These are phyloP conservation scores for Eucalyptus regnans DNA, from an alignment of 345 rosid species.

Conservation along the genomic window DNA sequence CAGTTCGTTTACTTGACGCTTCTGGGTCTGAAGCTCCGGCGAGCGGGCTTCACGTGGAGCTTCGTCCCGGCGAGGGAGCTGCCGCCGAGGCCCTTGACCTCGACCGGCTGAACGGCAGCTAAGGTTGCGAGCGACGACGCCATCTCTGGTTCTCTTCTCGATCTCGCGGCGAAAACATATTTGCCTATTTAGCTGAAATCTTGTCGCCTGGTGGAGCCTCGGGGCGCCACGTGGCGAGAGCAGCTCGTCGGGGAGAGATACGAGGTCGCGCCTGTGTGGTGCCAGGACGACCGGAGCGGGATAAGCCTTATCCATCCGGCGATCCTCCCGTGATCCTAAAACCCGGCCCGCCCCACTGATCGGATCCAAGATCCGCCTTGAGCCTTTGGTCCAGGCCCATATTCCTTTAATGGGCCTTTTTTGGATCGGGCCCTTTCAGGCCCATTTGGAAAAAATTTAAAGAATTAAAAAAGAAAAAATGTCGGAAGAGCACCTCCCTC, in stretches of 20 bases:
- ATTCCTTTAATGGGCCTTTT: background rate
- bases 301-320: constrained; percentile 53
- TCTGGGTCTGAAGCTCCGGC: constrained; percentile 46
- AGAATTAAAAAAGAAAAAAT: background rate
- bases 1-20: constrained; percentile 22
- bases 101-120: constrained; percentile 54
- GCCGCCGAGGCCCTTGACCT: constrained; percentile 70
- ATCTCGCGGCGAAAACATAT: background rate
- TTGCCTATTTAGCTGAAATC: constrained; percentile 13
- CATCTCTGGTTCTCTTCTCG: constrained; percentile 21
- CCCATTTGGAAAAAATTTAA: background rate
- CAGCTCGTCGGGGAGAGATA: constrained; percentile 20
- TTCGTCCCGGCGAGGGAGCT: constrained; percentile 67
- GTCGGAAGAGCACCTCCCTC: background rate
- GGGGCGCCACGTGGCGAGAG: constrained; percentile 55
- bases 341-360: background rate
- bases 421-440: no score
- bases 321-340: background rate
- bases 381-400: background rate
- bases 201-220: background rate
- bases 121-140: constrained; percentile 75
- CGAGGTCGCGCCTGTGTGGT: constrained; percentile 13
- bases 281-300: constrained; percentile 37
- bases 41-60: constrained; percentile 66
- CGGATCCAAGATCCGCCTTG: background rate